Conservation (phyloP, 2,329 filamentous ascomycete species). For the Monosporascus sp. region DNA sequence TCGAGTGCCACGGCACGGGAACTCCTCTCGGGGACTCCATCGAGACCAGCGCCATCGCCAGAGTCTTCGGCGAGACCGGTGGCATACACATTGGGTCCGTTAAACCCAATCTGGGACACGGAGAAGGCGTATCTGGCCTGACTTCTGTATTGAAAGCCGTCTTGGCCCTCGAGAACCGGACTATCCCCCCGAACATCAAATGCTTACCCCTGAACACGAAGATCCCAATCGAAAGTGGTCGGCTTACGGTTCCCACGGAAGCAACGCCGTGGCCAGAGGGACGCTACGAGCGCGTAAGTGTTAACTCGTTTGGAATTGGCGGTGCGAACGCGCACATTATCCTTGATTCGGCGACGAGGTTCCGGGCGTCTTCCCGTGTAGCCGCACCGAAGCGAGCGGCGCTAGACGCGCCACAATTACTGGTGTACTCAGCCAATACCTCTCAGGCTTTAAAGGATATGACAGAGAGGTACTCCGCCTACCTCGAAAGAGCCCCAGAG, state of each 20-base stretch:
- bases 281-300: slow-evolving; percentile 9
- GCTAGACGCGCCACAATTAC: too few relatives aligned
- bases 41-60: too few relatives aligned
- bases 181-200: slow-evolving; percentile 22
- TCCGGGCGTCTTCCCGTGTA: too few relatives aligned
- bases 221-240: slow-evolving; percentile 11
- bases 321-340: slow-evolving; percentile 17
- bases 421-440: too few relatives aligned
- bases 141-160: slow-evolving; percentile 13
- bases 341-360: slow-evolving; percentile 1
- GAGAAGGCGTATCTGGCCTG: slow-evolving; percentile 8
- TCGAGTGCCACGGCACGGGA: too few relatives aligned
- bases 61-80: too few relatives aligned
- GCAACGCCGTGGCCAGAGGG: slow-evolving; percentile 6
- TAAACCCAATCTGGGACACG: not conserved
- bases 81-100: too few relatives aligned
- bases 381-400: too few relatives aligned
- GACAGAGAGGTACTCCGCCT: too few relatives aligned
- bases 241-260: slow-evolving; percentile 5
- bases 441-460: too few relatives aligned
- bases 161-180: slow-evolving; percentile 8
- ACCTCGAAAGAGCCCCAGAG: too few relatives aligned
- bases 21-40: too few relatives aligned
- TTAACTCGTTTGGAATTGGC: slow-evolving; percentile 19
- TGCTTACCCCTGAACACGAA: slow-evolving; percentile 21